Percentiles rank a stretch among this genome's conserved stretches.
phyloP scores from a whole-genome alignment of 306 rosid genomes.

The Rosa persica region DNA sequence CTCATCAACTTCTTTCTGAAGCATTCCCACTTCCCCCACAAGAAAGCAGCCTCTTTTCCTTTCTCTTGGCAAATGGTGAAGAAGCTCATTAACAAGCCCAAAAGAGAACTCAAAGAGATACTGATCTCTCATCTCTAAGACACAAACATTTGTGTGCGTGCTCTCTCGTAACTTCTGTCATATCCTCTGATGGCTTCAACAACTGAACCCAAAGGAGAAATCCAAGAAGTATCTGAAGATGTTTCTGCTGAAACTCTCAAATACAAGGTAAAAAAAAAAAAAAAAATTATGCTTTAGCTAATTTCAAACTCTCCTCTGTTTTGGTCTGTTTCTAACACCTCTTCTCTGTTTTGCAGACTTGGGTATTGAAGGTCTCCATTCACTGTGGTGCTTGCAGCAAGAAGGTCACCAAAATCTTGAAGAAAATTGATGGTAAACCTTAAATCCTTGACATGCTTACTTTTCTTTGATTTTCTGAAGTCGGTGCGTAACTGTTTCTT shows the following conservation, averaged over 20 bases:
- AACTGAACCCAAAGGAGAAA: constrained; percentile 26
- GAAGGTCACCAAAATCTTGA: constrained; percentile 56
- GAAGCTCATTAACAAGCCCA: background rate
- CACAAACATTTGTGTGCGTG: background rate
- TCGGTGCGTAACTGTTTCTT: background rate
- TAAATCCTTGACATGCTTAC: background rate
- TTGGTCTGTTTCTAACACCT: constrained; percentile 9
- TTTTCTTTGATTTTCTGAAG: background rate
- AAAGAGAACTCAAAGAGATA: background rate
- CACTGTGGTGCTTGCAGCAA: constrained; percentile 83
- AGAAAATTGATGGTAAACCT: constrained; percentile 57
- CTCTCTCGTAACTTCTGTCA: background rate
- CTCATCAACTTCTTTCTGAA: constrained; percentile 19
- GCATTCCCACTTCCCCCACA: constrained; percentile 15
- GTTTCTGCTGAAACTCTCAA: constrained; percentile 36
- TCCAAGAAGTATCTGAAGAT: constrained; percentile 38
- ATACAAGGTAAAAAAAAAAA: constrained; percentile 49
- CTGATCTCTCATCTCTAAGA: background rate
- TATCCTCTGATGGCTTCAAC: constrained; percentile 45
- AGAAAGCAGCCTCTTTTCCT: background rate
- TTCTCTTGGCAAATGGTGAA: background rate
- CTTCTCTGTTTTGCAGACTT: constrained; percentile 37
- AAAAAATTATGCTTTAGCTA: background rate
- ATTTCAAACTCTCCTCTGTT: background rate
- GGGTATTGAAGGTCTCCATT: constrained; percentile 58